Evolutionary conservation across 1,284 basidiomycete genomes (phyloP).

Genomic region (Uromyces viciae-fabae): DNA sequence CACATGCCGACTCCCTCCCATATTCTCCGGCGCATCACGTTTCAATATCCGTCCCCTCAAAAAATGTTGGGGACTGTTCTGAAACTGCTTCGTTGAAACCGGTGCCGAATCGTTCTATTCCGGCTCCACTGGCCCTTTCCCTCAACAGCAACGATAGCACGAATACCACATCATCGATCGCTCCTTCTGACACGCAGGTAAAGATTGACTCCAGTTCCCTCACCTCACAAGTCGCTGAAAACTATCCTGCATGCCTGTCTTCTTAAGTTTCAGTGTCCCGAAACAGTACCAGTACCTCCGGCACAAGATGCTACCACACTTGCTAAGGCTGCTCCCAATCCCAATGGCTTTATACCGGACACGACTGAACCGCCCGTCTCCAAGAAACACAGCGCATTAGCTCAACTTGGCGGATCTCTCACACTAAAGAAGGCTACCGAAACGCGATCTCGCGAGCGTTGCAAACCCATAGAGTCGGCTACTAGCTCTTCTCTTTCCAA

Average conservation of each 20-base stretch:
- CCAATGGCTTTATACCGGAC: too few species aligned
- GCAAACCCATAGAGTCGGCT: neutral
- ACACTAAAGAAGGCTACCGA: neutral
- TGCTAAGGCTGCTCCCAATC: too few species aligned
- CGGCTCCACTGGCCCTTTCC: neutral
- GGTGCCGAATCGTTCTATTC: neutral
- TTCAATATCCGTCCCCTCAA: too few species aligned
- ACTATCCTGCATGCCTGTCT: too few species aligned
- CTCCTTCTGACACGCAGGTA: neutral
- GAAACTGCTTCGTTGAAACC: neutral
- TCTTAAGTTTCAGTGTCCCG: too few species aligned
- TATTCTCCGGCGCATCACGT: too few species aligned
- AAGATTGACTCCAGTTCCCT: neutral
- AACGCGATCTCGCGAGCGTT: neutral
- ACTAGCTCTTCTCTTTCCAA: neutral
- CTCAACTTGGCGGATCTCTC: neutral
- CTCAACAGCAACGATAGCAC: neutral
- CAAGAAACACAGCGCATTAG: too few species aligned
- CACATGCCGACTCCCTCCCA: neutral
- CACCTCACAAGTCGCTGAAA: neutral
- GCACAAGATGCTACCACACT: too few species aligned
- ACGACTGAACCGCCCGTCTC: too few species aligned
- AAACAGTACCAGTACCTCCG: too few species aligned
- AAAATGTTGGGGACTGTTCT: neutral
- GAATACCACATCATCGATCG: neutral